Conservation (phyloP, 495 filamentous ascomycete genomes). For the Daldinia loculata region DNA sequence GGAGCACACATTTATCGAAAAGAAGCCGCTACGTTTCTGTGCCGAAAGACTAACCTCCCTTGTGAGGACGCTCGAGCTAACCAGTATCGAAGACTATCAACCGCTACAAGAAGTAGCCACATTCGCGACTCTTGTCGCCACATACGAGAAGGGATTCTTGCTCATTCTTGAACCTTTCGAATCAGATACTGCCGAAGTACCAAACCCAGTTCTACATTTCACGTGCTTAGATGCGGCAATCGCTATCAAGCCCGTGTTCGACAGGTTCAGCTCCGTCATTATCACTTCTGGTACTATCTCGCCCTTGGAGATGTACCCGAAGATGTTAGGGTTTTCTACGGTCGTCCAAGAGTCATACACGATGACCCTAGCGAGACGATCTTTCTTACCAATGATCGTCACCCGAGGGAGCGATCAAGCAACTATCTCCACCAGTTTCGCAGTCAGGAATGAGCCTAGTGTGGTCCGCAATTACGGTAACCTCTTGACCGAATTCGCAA, state of each 20-base stretch:
- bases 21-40: slow-evolving; percentile 94
- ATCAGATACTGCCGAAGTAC: slow-evolving; percentile 92
- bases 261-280: slow-evolving; percentile 96
- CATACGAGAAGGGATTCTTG: slow-evolving; percentile 96
- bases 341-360: slow-evolving; percentile 96
- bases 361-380: slow-evolving; percentile 95
- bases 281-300: slow-evolving; percentile 98
- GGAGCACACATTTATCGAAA: slow-evolving; percentile 96
- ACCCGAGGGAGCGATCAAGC: slow-evolving; percentile 94
- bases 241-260: slow-evolving; percentile 97
- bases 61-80: slow-evolving; percentile 93
- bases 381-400: slow-evolving; percentile 97
- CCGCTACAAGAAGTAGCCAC: slow-evolving; percentile 97
- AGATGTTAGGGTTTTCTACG: slow-evolving; percentile 92
- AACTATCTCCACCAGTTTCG: slow-evolving; percentile 87
- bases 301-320: slow-evolving; percentile 98
- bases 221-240: slow-evolving; percentile 98
- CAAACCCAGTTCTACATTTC: slow-evolving; percentile 95
- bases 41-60: slow-evolving; percentile 94
- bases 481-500: slow-evolving; percentile 90
- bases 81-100: slow-evolving; percentile 97
- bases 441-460: slow-evolving; percentile 91
- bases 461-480: slow-evolving; percentile 96
- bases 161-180: slow-evolving; percentile 97
- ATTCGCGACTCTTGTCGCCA: slow-evolving; percentile 96